Evolutionary conservation across 139 green algal species (phyloP).

Genomic region (Picochlorum sp.): DNA sequence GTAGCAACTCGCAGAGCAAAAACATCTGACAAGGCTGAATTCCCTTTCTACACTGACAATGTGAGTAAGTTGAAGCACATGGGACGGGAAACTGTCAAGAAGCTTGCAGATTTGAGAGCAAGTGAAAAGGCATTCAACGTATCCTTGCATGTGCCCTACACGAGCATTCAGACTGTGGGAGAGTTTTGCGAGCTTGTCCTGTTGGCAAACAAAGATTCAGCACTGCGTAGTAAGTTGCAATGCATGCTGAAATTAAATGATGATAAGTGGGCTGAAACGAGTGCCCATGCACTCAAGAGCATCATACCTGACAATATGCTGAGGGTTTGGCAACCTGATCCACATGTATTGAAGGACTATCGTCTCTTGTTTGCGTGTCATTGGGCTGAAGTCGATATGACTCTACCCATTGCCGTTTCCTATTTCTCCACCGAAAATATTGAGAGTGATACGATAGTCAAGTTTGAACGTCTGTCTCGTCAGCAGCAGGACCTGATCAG

Average conservation of each 20-base stretch:
- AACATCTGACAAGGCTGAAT: constrained; percentile 77
- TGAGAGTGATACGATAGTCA: too few relatives aligned
- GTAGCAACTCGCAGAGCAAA: constrained; percentile 68
- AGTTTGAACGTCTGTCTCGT: too few relatives aligned
- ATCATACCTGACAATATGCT: constrained; percentile 77
- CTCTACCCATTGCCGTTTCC: constrained; percentile 63
- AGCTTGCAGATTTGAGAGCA: constrained; percentile 64
- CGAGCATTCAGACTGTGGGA: constrained; percentile 50
- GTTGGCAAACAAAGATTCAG: constrained; percentile 68
- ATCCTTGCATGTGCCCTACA: constrained; percentile 56
- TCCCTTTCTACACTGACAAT: constrained; percentile 77
- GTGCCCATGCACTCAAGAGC: constrained; percentile 70
- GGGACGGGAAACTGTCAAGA: constrained; percentile 85
- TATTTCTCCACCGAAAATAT: too few relatives aligned
- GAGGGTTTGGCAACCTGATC: constrained; percentile 64
- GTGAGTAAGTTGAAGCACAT: constrained; percentile 85
- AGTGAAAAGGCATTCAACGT: constrained; percentile 42
- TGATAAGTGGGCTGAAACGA: constrained; percentile 87
- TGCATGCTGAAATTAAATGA: constrained; percentile 78
- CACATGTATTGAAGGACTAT: constrained; percentile 40
- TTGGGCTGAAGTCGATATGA: constrained; percentile 67
- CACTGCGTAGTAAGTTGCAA: constrained; percentile 74
- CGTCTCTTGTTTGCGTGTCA: constrained; percentile 74
- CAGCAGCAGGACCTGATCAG: constrained; percentile 61
- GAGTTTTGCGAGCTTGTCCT: constrained; percentile 74